Conservation (phyloP, 2,329 filamentous ascomycete genomes). For the Helotiales sp. region DNA sequence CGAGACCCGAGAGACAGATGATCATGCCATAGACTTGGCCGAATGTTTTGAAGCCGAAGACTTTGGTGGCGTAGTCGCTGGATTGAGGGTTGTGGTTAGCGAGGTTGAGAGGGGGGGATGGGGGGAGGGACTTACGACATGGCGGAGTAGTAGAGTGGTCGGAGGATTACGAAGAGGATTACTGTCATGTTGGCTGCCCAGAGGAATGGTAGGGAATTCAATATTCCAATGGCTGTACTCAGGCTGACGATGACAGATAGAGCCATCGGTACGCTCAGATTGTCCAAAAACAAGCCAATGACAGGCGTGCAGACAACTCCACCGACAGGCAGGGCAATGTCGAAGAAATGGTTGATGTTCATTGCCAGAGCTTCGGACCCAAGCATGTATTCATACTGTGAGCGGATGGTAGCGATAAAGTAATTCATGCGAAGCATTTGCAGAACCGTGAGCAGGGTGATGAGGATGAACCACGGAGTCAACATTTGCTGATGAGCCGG, state of each 20-base stretch:
- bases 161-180: conserved; percentile 14
- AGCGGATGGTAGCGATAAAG: conserved; percentile 20
- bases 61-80: conserved; percentile 22
- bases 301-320: conserved; percentile 16
- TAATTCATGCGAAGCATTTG: conserved; percentile 25
- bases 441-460: conserved; percentile 17
- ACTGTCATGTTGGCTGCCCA: conserved; percentile 19
- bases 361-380: conserved; percentile 14
- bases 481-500: conserved; percentile 21
- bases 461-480: conserved; percentile 22
- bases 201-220: conserved; percentile 18
- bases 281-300: conserved; percentile 19
- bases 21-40: conserved; percentile 18
- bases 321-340: conserved; percentile 21
- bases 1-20: conserved; percentile 20
- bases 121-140: conserved; percentile 19
- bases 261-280: conserved; percentile 15
- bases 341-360: conserved; percentile 16
- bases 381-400: conserved; percentile 22
- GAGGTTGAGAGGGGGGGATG: background rate
- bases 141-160: conserved; percentile 22
- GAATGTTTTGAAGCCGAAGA: conserved; percentile 23
- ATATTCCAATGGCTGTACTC: conserved; percentile 14
- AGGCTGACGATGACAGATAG: conserved; percentile 16
- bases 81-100: background rate